phyloP scores from a whole-genome alignment of 2,329 filamentous ascomycete species.

The Fusarium anguioides region DNA sequence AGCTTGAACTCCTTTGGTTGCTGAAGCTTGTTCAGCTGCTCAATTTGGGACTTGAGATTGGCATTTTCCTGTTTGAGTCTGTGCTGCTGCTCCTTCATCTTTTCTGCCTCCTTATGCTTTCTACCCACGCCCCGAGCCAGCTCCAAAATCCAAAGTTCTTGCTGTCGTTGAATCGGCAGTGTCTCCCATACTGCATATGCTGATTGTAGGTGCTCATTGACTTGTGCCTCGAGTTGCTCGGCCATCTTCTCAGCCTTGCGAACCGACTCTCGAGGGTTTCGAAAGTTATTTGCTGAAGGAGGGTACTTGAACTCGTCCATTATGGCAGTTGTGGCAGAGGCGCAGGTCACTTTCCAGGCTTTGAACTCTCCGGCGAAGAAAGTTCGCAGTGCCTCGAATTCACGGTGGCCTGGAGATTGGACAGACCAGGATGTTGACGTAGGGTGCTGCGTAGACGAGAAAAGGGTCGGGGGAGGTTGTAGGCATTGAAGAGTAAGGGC shows the following conservation, averaged over 20 bases:
- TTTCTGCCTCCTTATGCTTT: constrained; percentile 66
- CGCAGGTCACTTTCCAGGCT: constrained; percentile 69
- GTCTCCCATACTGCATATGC: constrained; percentile 81
- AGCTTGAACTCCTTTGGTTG: constrained; percentile 70
- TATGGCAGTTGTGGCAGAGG: constrained; percentile 60
- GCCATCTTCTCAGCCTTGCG: constrained; percentile 63
- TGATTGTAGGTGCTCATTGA: constrained; percentile 79
- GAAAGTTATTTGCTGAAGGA: constrained; percentile 52
- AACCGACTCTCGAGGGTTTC: constrained; percentile 59
- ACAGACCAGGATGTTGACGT: constrained; percentile 85
- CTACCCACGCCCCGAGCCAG: constrained; percentile 69
- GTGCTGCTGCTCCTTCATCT: constrained; percentile 62
- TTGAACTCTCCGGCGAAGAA: constrained; percentile 76
- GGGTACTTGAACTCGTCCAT: constrained; percentile 65
- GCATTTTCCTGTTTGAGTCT: constrained; percentile 66
- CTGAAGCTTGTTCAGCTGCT: constrained; percentile 67
- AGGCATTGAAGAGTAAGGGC: constrained; percentile 85
- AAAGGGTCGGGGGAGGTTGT: constrained; percentile 82
- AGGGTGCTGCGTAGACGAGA: constrained; percentile 82
- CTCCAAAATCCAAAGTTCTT: constrained; percentile 71
- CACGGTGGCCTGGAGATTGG: constrained; percentile 76
- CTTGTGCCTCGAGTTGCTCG: constrained; percentile 73
- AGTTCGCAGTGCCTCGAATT: constrained; percentile 76
- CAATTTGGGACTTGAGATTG: constrained; percentile 68
- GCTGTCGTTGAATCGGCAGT: constrained; percentile 66